A percentile compares a stretch with the other conserved stretches of the same genome.
phyloP scores from a whole-genome alignment of 768 basidiomycete genomes.

The Lactarius hengduanensis region DNA sequence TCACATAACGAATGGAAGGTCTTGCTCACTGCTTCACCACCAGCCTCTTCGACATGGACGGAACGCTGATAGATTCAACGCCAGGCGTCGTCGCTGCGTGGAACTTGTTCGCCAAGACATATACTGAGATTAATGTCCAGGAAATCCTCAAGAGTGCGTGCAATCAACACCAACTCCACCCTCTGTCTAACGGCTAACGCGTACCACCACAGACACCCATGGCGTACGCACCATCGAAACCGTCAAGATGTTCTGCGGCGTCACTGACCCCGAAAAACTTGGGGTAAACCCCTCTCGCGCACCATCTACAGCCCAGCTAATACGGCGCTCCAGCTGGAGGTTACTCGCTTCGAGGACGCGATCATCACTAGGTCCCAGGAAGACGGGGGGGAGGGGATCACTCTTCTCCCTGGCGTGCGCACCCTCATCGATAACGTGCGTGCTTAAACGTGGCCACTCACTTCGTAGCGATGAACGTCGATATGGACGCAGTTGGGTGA shows the following conservation, averaged over 20 bases:
- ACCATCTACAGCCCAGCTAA: constrained; percentile 12
- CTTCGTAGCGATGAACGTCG: neutral
- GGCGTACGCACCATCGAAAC: constrained; percentile 85
- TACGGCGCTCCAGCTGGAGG: constrained; percentile 51
- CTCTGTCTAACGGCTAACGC: neutral
- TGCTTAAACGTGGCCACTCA: neutral
- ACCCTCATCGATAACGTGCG: constrained; percentile 56
- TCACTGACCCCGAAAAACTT: constrained; percentile 65
- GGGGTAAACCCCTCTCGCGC: constrained; percentile 46
- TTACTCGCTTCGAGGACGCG: constrained; percentile 74
- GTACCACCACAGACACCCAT: constrained; percentile 56
- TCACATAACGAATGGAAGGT: neutral
- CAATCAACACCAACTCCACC: constrained; percentile 7
- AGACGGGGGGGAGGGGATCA: constrained; percentile 59
- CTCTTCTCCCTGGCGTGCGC: constrained; percentile 70
- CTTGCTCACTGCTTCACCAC: neutral
- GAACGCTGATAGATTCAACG: constrained; percentile 80
- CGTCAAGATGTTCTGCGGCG: constrained; percentile 65
- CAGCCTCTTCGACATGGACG: constrained; percentile 83
- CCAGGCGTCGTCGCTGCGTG: constrained; percentile 81
- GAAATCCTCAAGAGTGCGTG: constrained; percentile 61
- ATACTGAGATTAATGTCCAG: constrained; percentile 61
- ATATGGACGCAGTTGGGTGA: constrained; percentile 32
- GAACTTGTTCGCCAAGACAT: constrained; percentile 69
- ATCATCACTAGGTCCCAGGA: constrained; percentile 59